phyloP scores from a whole-genome alignment of 305 asterid species.

The Vinca major region DNA sequence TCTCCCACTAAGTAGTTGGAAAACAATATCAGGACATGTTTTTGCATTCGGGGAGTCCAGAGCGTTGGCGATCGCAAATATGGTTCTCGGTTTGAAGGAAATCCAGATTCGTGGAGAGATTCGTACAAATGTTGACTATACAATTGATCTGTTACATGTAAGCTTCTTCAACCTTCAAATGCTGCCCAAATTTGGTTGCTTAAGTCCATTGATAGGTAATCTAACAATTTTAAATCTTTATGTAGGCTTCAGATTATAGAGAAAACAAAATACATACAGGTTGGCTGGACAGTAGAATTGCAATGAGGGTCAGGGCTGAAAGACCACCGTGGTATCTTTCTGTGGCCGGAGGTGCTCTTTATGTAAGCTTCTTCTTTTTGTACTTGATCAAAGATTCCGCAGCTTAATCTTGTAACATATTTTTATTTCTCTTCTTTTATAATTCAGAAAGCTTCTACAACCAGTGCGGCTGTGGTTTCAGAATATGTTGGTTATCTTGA shows the following conservation, averaged over 20 bases:
- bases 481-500: constrained; percentile 98
- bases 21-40: constrained; percentile 65
- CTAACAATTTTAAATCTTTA: constrained; percentile 9
- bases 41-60: constrained; percentile 99
- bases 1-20: constrained; percentile 9
- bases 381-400: constrained; percentile 12
- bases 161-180: constrained; percentile 22
- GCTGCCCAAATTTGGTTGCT: constrained; percentile 8
- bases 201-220: background rate
- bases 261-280: constrained; percentile 97
- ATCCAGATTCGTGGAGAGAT: constrained; percentile 98
- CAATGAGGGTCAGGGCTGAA: constrained; percentile 99
- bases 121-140: constrained; percentile 94
- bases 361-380: constrained; percentile 42
- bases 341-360: constrained; percentile 96
- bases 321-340: constrained; percentile 99
- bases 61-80: constrained; percentile 91
- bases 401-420: constrained; percentile 5
- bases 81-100: constrained; percentile 99
- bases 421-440: constrained; percentile 18
- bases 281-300: constrained; percentile 98
- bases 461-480: constrained; percentile 92
- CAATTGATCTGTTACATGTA: constrained; percentile 95
- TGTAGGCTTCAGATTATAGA: constrained; percentile 85
- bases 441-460: constrained; percentile 93